Base-by-base conservation (phyloP, 495 filamentous ascomycete species). In the Parachaetomium inaequale region DNA sequence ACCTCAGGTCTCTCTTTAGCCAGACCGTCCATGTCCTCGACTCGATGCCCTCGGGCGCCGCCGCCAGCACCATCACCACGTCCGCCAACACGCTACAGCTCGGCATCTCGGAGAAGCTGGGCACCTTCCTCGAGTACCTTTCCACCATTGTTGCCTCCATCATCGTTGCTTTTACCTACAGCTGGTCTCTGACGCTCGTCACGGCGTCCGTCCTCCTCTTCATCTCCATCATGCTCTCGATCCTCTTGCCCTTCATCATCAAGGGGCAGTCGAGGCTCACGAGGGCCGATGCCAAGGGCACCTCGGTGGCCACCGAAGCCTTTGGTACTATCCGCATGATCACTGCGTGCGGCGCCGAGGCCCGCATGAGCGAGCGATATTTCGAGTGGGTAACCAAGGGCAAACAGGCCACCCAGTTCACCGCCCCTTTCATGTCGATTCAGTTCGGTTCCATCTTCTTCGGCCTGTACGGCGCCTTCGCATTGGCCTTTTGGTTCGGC, bases 101-200 rank as follows among this genome's bases (percentile, higher is more conserved):
- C 0, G 84, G 85, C 23, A 86, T 84, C 7, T 81, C 83, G 8
- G 85, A 88, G 71, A 88, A 88, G 68, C 81, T 86, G 10, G 85
- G 84, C 40, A 80, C 84, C 26, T 80, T 79, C 45, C 65, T 87
- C 42, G 75, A 80, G 59, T 83, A 76, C 54, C 59, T 79, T 10
- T 76, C 84, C 3, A 84, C 82, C 58, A 85, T 88, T 58, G 61
- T 86, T 23, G 76, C 81, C 0, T 79, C 86, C 23, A 86, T 85
- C 66, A 76, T 86, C 52, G 74, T 87, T 17, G 84, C 81, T 14
- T 87, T 84, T 62, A 76, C 68, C n/a, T 82, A 78, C 62, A 80
- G 72, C 63, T 86, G 85, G 85, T 72, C 75, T 11, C 69, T 87
- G 46, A 79, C 84, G 1, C 73, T 85, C 14, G 83, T 83, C 14